Evolutionary conservation across 2,329 filamentous ascomycete species (phyloP).

Genomic region (Aurifilum marmelostoma): DNA sequence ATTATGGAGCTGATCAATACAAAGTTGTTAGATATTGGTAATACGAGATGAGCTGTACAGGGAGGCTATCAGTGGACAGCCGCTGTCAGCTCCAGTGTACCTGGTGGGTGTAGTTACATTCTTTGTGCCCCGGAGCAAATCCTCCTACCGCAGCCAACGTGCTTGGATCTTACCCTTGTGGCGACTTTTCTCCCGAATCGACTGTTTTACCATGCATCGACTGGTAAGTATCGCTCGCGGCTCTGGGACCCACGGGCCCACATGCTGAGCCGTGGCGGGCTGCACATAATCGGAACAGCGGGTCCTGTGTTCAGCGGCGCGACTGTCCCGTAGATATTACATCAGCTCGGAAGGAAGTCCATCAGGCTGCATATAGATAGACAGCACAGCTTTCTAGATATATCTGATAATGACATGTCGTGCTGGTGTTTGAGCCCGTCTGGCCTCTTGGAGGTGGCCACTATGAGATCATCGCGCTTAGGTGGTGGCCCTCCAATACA

Average conservation of each 20-base stretch:
- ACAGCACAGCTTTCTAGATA: neutral
- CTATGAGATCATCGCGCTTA: conserved; percentile 18
- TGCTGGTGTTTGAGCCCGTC: neutral
- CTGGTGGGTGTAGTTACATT: neutral
- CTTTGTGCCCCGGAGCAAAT: neutral
- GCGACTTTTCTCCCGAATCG: neutral
- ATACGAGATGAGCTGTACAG: neutral
- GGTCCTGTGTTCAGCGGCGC: neutral
- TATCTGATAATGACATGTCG: neutral
- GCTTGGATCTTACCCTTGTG: neutral
- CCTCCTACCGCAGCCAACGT: neutral
- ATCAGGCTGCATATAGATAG: neutral
- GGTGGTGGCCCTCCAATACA: neutral
- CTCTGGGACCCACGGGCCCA: neutral
- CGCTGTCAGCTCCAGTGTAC: neutral
- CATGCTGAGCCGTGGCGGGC: neutral
- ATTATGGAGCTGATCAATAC: no score
- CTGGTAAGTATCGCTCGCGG: neutral
- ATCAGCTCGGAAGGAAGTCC: neutral
- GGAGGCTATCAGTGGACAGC: neutral
- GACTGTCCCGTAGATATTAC: neutral
- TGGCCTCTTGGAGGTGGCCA: neutral
- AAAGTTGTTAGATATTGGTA: no score
- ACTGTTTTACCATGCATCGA: neutral
- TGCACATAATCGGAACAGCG: neutral